Evolutionary conservation across 352 stramenopile species (phyloP).

Genomic region (Blastocystis sp.): DNA sequence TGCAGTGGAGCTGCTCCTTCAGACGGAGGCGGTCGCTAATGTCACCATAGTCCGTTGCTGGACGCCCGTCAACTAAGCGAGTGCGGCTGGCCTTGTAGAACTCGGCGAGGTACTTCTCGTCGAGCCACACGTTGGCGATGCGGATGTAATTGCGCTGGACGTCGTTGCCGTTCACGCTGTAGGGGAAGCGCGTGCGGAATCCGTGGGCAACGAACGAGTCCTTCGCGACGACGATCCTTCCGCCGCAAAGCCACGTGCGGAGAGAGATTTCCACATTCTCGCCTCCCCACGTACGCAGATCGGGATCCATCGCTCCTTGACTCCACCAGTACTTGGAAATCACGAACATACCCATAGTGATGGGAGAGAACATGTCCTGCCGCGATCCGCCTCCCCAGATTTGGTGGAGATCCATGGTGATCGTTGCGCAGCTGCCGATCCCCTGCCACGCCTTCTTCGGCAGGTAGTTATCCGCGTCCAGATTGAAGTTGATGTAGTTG

Average conservation of each 20-base stretch:
- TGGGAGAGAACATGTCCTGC: not conserved
- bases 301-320: constrained; percentile 22
- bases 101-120: not conserved
- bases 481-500: constrained; percentile 11
- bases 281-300: constrained; percentile 24
- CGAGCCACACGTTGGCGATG: constrained; percentile 53
- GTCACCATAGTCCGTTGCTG: constrained; percentile 39
- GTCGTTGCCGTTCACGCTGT: constrained; percentile 67
- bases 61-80: constrained; percentile 10
- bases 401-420: not conserved
- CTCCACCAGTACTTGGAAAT: constrained; percentile 5
- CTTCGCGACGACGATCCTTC: constrained; percentile 24
- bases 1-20: constrained; percentile 39
- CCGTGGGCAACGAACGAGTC: constrained; percentile 27
- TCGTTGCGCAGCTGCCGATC: not conserved
- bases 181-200: constrained; percentile 35
- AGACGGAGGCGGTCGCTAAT: constrained; percentile 16
- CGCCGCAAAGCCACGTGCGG: constrained; percentile 39
- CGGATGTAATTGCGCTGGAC: constrained; percentile 46
- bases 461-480: not conserved
- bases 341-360: constrained; percentile 27
- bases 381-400: constrained; percentile 6
- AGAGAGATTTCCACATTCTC: constrained; percentile 62
- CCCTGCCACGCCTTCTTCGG: constrained; percentile 16
- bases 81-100: constrained; percentile 30